Conservation (phyloP, 352 stramenopile species). For the Phytopythium aichiense region DNA sequence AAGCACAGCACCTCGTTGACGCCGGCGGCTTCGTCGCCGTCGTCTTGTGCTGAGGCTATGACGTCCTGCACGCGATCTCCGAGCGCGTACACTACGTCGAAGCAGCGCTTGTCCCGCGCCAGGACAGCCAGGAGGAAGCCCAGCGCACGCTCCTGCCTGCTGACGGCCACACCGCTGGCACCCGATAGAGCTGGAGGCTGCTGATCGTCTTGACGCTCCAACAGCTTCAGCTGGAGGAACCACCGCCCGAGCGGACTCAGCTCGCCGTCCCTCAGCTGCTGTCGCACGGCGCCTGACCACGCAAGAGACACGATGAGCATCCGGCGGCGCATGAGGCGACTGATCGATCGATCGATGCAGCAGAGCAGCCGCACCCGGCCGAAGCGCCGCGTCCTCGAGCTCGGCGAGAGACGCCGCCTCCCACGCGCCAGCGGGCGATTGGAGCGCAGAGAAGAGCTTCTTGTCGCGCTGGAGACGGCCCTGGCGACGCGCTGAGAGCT, state of each 20-base stretch:
- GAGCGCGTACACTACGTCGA: conserved; percentile 40
- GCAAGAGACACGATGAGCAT: not conserved
- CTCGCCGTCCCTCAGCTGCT: conserved; percentile 20
- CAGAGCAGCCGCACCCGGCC: conserved; percentile 17
- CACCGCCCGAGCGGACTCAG: conserved; percentile 37
- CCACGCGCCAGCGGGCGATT: not conserved
- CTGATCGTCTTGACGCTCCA: conserved; percentile 6
- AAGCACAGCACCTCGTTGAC: conserved; percentile 43
- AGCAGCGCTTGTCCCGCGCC: conserved; percentile 25
- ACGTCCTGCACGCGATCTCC: conserved; percentile 23
- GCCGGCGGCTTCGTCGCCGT: not conserved
- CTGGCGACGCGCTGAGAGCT: conserved; percentile 17
- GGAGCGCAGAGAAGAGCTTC: not conserved
- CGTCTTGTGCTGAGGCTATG: conserved; percentile 26
- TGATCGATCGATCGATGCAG: no score
- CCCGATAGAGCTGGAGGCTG: not conserved
- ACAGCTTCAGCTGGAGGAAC: conserved; percentile 37
- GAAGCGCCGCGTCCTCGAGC: conserved; percentile 16
- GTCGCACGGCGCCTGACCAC: conserved; percentile 34
- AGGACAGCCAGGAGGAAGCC: conserved; percentile 11
- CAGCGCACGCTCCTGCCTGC: conserved; percentile 11
- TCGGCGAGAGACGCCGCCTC: conserved; percentile 10
- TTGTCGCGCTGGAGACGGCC: conserved; percentile 2
- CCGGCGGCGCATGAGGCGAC: no score
- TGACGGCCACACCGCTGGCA: not conserved